Conservation (phyloP, 1,139 yeast genomes). For the Candida pseudocylindracea region DNA sequence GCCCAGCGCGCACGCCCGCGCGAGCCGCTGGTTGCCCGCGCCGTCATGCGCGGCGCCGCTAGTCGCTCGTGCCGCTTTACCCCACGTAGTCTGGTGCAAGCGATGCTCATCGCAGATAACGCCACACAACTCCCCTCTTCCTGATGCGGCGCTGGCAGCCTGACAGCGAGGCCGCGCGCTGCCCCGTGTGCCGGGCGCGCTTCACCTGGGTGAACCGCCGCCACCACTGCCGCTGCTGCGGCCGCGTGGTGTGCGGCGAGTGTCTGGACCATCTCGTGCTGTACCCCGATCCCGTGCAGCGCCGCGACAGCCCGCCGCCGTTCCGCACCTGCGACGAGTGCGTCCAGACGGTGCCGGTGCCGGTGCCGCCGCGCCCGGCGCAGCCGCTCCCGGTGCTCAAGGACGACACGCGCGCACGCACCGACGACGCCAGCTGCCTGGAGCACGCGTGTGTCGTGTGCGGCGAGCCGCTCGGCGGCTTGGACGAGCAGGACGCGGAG, state of each 20-base stretch:
- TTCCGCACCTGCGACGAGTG: slow-evolving; percentile 57
- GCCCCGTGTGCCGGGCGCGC: slow-evolving; percentile 33
- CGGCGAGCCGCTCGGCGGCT: slow-evolving; percentile 7
- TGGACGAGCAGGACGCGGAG: slow-evolving; percentile 29
- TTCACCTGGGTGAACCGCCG: slow-evolving; percentile 57
- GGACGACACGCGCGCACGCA: slow-evolving; percentile 1
- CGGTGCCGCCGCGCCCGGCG: slow-evolving; percentile 2
- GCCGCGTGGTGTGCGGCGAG: slow-evolving; percentile 42
- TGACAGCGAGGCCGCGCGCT: slow-evolving; percentile 35
- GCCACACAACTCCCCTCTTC: no score
- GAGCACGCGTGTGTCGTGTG: slow-evolving; percentile 21
- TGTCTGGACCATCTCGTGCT: slow-evolving; percentile 21
- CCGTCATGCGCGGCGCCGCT: no score
- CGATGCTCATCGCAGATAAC: no score
- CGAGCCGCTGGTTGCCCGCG: no score
- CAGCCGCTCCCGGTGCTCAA: slow-evolving; percentile 5
- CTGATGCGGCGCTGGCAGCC: slow-evolving; percentile 49
- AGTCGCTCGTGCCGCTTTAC: no score
- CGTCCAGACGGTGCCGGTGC: background rate
- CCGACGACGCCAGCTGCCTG: slow-evolving; percentile 10
- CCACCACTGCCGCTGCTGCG: slow-evolving; percentile 86
- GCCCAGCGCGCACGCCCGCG: no score
- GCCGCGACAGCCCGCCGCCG: slow-evolving; percentile 11
- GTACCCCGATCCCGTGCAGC: slow-evolving; percentile 8
- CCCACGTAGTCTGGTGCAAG: no score